Percentiles rank a stretch among this genome's conserved stretches.
Evolutionary conservation across 306 rosid species (phyloP).

Genomic region (Mimosa bimucronata): DNA sequence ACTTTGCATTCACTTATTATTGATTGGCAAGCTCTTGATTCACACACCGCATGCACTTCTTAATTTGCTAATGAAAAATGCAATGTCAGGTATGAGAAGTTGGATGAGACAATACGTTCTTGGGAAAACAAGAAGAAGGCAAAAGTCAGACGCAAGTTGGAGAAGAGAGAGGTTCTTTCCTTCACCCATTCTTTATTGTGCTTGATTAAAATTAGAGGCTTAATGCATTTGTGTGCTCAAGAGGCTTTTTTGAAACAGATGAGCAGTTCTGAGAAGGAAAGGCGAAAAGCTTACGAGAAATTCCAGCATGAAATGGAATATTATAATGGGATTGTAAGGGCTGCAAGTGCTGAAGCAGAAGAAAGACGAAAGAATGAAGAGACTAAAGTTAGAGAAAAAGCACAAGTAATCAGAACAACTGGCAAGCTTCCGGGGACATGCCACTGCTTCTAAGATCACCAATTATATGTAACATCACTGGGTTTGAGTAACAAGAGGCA

Average conservation of each 20-base stretch:
- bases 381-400: conserved; percentile 62
- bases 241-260: conserved; percentile 32
- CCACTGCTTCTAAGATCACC: conserved; percentile 57
- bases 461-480: not conserved
- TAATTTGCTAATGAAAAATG: conserved; percentile 27
- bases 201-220: not conserved
- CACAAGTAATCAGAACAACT: conserved; percentile 59
- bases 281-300: conserved; percentile 44
- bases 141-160: conserved; percentile 53
- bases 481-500: not conserved
- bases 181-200: not conserved
- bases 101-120: conserved; percentile 48
- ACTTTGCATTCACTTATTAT: conserved; percentile 2
- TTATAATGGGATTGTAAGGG: conserved; percentile 54
- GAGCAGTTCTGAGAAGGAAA: conserved; percentile 43
- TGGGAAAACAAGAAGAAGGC: conserved; percentile 76
- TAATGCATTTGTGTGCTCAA: not conserved
- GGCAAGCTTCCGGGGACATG: conserved; percentile 62
- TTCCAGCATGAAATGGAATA: conserved; percentile 38
- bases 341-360: conserved; percentile 69
- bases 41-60: conserved; percentile 10
- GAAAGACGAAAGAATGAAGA: conserved; percentile 51
- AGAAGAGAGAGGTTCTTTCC: conserved; percentile 56
- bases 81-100: conserved; percentile 67
- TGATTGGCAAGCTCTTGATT: not conserved